These are phyloP conservation scores for Thielaviopsis euricoi DNA, from an alignment of 2,329 filamentous ascomycete species.

Conservation along the genomic window DNA sequence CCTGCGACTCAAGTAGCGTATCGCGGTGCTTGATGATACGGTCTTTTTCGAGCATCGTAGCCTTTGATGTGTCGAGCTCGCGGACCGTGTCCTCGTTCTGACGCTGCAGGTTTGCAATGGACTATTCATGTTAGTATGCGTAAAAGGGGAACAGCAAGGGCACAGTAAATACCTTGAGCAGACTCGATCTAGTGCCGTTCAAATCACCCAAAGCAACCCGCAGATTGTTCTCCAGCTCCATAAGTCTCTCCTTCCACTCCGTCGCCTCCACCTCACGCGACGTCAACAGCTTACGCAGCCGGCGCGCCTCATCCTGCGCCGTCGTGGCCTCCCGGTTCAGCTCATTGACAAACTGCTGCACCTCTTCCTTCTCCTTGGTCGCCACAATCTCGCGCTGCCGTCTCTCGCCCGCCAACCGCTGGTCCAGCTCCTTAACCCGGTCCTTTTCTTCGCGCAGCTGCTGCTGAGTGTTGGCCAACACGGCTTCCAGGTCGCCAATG, in stretches of 20 bases:
- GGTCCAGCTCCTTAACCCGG: slow-evolving; percentile 51
- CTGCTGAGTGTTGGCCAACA: slow-evolving; percentile 63
- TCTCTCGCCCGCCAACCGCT: slow-evolving; percentile 62
- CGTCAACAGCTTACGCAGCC: slow-evolving; percentile 66
- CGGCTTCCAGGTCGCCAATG: slow-evolving; percentile 82
- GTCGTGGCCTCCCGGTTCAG: slow-evolving; percentile 69
- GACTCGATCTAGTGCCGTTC: slow-evolving; percentile 67
- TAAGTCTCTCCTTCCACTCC: slow-evolving; percentile 78
- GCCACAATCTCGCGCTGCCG: slow-evolving; percentile 76
- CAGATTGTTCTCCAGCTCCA: slow-evolving; percentile 79
- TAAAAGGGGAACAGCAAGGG: no score
- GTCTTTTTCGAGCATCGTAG: slow-evolving; percentile 75
- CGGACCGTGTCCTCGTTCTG: slow-evolving; percentile 72
- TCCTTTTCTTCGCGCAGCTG: slow-evolving; percentile 75
- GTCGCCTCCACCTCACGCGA: slow-evolving; percentile 75
- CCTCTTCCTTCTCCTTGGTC: slow-evolving; percentile 81
- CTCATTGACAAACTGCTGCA: slow-evolving; percentile 84
- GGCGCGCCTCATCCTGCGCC: slow-evolving; percentile 72
- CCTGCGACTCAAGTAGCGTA: slow-evolving; percentile 70
- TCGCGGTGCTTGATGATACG: slow-evolving; percentile 81
- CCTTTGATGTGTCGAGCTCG: slow-evolving; percentile 65
- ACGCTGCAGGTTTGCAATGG: slow-evolving; percentile 71
- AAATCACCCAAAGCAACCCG: slow-evolving; percentile 76
- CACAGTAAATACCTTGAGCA: slow-evolving; percentile 54
- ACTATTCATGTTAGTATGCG: slow-evolving; percentile 30